Evolutionary conservation across 1,139 yeast genomes (phyloP).

Genomic region (Ogataea hybrid): DNA sequence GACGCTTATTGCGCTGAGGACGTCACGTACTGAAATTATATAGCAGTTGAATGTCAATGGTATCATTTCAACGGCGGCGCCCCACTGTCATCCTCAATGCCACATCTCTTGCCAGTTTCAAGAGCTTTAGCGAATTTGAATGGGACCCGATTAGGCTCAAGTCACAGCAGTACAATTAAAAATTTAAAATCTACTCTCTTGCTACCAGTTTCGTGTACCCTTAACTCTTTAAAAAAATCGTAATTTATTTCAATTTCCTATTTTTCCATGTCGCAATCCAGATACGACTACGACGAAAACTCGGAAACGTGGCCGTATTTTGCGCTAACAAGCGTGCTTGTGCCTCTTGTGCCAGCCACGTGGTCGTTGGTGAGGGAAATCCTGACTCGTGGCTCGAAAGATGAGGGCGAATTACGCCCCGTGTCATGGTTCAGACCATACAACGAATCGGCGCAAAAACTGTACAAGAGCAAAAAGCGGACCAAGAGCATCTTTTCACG

Average conservation of each 20-base stretch:
- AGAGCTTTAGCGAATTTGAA: too few species aligned
- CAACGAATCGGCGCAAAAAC: slow-evolving; percentile 42
- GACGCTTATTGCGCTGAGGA: neutral
- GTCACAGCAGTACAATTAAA: neutral
- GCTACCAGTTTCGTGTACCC: neutral
- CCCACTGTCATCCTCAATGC: neutral
- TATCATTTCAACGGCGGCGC: too few species aligned
- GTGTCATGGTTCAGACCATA: slow-evolving; percentile 36
- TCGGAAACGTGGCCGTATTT: slow-evolving; percentile 97
- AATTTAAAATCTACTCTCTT: neutral
- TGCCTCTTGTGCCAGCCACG: slow-evolving; percentile 71
- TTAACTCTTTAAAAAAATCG: neutral
- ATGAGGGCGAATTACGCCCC: slow-evolving; percentile 9
- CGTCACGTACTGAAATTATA: neutral
- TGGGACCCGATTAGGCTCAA: too few species aligned
- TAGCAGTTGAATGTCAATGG: neutral
- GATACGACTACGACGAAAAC: slow-evolving; percentile 82
- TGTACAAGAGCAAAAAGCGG: slow-evolving; percentile 37
- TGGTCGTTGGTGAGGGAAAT: slow-evolving; percentile 39
- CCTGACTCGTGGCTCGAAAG: slow-evolving; percentile 3
- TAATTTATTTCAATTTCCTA: slow-evolving; percentile 3
- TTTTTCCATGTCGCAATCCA: slow-evolving; percentile 36
- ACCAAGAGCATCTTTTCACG: slow-evolving; percentile 44
- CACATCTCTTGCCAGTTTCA: neutral
- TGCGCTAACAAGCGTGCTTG: slow-evolving; percentile 66